Conservation (phyloP, 495 filamentous ascomycete species). For the Patellaria atrata region DNA sequence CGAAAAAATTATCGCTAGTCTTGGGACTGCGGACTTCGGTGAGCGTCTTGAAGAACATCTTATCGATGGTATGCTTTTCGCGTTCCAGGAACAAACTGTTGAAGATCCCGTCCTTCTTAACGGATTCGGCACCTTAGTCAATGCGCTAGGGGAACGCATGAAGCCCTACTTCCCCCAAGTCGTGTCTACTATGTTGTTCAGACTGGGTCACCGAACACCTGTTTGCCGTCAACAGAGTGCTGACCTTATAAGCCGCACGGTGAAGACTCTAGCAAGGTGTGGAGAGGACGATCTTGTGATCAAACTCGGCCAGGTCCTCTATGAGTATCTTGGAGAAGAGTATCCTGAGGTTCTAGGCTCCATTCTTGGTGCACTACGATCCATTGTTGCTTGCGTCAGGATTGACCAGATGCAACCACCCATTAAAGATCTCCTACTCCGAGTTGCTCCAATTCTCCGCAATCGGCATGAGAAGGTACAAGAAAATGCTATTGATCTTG, state of each 20-base stretch:
- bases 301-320: conserved; percentile 90
- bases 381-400: conserved; percentile 95
- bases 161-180: conserved; percentile 96
- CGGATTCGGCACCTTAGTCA: conserved; percentile 97
- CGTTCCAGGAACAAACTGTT: conserved; percentile 97
- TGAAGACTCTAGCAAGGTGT: conserved; percentile 97
- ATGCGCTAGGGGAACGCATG: conserved; percentile 83
- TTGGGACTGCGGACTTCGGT: conserved; percentile 87
- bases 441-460: conserved; percentile 88
- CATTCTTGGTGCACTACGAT: conserved; percentile 85
- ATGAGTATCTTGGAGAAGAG: conserved; percentile 97
- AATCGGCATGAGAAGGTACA: conserved; percentile 99
- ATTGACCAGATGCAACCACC: conserved; percentile 98
- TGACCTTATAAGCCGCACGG: conserved; percentile 90
- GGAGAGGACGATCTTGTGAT: conserved; percentile 91
- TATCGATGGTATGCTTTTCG: conserved; percentile 90
- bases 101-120: conserved; percentile 95
- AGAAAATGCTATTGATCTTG: conserved; percentile 98
- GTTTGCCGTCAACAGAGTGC: conserved; percentile 95
- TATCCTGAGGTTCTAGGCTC: conserved; percentile 97
- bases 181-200: conserved; percentile 90
- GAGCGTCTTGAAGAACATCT: conserved; percentile 84
- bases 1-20: conserved; percentile 83
- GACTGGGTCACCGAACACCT: conserved; percentile 91
- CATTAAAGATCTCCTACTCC: conserved; percentile 92